A percentile compares a stretch with the other conserved stretches of the same genome.
These are phyloP conservation scores for Ophidiomyces ophidiicola DNA, from an alignment of 2,329 filamentous ascomycete species.

Conservation along the genomic window DNA sequence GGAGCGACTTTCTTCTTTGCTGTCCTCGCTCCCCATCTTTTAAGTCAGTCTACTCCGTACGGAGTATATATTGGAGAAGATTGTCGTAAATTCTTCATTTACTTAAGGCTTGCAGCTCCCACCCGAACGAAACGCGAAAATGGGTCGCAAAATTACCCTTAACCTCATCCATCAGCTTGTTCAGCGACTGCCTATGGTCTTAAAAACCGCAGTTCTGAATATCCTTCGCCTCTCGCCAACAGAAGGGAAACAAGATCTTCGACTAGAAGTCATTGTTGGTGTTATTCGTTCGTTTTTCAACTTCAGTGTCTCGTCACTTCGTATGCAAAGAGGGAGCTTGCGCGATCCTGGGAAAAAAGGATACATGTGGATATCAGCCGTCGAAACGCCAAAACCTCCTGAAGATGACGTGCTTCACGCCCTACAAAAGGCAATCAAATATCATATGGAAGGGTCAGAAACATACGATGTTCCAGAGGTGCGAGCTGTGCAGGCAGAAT, in stretches of 20 bases:
- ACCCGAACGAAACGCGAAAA: conserved; percentile 17
- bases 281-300: conserved; percentile 56
- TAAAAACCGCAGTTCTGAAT: conserved; percentile 34
- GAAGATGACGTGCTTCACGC: conserved; percentile 34
- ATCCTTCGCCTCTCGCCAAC: conserved; percentile 54
- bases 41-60: background rate
- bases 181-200: conserved; percentile 30
- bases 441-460: conserved; percentile 29
- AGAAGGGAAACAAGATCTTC: conserved; percentile 64
- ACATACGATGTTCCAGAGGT: conserved; percentile 29
- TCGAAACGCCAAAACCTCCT: conserved; percentile 49
- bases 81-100: no score
- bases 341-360: conserved; percentile 61
- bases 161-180: conserved; percentile 30
- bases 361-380: conserved; percentile 66
- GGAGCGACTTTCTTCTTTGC: no score
- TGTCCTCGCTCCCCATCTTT: no score
- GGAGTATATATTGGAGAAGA: no score
- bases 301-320: conserved; percentile 42
- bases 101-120: background rate
- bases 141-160: conserved; percentile 23
- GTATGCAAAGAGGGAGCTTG: conserved; percentile 51
- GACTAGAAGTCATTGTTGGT: conserved; percentile 58
- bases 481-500: conserved; percentile 33
- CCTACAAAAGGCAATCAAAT: conserved; percentile 29